These are phyloP conservation scores for Xanthoconium separans DNA, from an alignment of 1,284 basidiomycete genomes.

Conservation along the genomic window DNA sequence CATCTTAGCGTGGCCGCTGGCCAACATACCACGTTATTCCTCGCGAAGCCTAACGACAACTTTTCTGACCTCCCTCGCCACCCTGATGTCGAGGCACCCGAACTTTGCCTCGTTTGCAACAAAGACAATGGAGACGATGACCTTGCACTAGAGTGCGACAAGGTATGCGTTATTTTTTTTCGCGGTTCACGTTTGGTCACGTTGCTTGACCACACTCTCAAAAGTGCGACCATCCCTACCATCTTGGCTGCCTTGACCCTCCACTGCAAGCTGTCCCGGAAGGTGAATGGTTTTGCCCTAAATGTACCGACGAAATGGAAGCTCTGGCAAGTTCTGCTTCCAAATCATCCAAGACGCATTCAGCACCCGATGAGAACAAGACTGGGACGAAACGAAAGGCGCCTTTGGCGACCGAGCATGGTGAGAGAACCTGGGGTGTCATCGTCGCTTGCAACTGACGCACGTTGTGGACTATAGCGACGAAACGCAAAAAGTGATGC, in stretches of 20 bases:
- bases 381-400: conserved; percentile 30
- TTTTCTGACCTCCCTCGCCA: conserved; percentile 74
- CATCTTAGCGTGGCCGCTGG: conserved; percentile 70
- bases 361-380: conserved; percentile 9
- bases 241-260: conserved; percentile 79
- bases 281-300: conserved; percentile 91
- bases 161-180: conserved; percentile 51
- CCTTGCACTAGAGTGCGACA: conserved; percentile 80
- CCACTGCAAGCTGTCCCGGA: conserved; percentile 78
- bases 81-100: conserved; percentile 71
- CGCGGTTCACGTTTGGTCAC: neutral
- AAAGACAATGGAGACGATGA: conserved; percentile 68
- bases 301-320: conserved; percentile 44
- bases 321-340: conserved; percentile 22
- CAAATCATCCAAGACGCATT: conserved; percentile 1
- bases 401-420: conserved; percentile 18
- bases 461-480: too few species aligned
- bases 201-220: neutral
- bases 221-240: conserved; percentile 89
- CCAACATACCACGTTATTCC: conserved; percentile 83
- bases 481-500: conserved; percentile 31
- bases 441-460: too few species aligned
- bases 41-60: conserved; percentile 68
- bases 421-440: too few species aligned
- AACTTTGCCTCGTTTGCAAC: conserved; percentile 72